Conservation (phyloP, 805 yeast genomes). For the Metschnikowia shivogae region DNA sequence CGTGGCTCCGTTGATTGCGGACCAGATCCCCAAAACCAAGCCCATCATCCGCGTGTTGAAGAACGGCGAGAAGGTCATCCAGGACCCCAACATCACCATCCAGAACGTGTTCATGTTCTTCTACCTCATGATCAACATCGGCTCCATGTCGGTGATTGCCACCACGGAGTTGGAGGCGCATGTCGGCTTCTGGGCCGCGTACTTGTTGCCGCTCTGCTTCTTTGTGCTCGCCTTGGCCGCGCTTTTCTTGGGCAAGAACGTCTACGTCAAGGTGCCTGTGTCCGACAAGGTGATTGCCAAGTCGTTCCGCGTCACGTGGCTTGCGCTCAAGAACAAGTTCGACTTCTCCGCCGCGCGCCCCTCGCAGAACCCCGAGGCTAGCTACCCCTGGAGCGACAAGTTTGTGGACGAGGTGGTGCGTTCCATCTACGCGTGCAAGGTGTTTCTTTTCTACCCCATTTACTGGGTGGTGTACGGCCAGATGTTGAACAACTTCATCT, state of each 20-base stretch:
- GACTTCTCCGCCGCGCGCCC: conserved; percentile 57
- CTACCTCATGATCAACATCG: conserved; percentile 72
- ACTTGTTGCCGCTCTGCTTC: conserved; percentile 60
- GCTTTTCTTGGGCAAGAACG: conserved; percentile 48
- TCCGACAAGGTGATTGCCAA: conserved; percentile 57
- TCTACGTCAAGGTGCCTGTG: conserved; percentile 57
- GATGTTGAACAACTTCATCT: conserved; percentile 67
- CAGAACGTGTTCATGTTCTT: conserved; percentile 74
- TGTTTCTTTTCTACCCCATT: conserved; percentile 64
- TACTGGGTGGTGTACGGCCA: conserved; percentile 72
- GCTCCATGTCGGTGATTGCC: conserved; percentile 70
- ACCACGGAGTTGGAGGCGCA: conserved; percentile 68
- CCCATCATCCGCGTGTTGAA: conserved; percentile 37
- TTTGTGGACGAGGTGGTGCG: conserved; percentile 72
- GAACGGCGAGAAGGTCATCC: conserved; percentile 38
- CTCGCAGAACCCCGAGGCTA: conserved; percentile 42
- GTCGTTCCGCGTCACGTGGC: conserved; percentile 41
- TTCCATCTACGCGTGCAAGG: conserved; percentile 67
- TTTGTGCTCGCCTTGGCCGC: conserved; percentile 51
- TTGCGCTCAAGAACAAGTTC: conserved; percentile 46
- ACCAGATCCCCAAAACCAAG: conserved; percentile 36
- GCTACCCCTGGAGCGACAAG: conserved; percentile 58
- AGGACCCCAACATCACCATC: conserved; percentile 65
- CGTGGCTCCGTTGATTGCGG: conserved; percentile 71
- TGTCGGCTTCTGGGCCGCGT: conserved; percentile 73